Evolutionary conservation across 345 rosid genomes (phyloP).

Genomic region (Eucalyptus pauciflora): DNA sequence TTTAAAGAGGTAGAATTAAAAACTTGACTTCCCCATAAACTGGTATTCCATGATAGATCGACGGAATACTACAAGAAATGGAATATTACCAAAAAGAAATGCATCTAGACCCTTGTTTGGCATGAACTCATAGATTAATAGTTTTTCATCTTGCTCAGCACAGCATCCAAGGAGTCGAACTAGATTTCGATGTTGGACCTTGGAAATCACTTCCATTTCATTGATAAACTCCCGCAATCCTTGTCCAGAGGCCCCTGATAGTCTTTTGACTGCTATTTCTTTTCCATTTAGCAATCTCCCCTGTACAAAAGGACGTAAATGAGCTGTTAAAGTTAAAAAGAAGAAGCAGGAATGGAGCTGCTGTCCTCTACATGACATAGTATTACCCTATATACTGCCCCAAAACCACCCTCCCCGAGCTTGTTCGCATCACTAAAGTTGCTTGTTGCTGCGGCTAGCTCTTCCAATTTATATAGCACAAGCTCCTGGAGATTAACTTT

Average conservation of each 20-base stretch:
- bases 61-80: background rate
- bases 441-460: slow-evolving; percentile 17
- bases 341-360: background rate
- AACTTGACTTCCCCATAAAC: background rate
- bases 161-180: slow-evolving; percentile 23
- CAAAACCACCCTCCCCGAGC: slow-evolving; percentile 13
- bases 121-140: slow-evolving; percentile 21
- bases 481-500: slow-evolving; percentile 5
- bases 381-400: slow-evolving; percentile 11
- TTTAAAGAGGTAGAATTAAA: background rate
- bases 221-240: slow-evolving; percentile 23
- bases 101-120: slow-evolving; percentile 21
- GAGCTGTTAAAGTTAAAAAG: background rate
- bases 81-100: slow-evolving; percentile 10
- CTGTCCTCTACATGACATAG: background rate
- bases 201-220: slow-evolving; percentile 19
- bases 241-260: slow-evolving; percentile 10
- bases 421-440: slow-evolving; percentile 15
- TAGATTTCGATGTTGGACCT: slow-evolving; percentile 27
- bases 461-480: slow-evolving; percentile 21
- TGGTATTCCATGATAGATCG: background rate
- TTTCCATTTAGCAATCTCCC: slow-evolving; percentile 12
- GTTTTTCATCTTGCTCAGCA: slow-evolving; percentile 15
- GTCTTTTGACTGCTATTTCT: slow-evolving; percentile 33
- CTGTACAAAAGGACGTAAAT: background rate